Base-by-base conservation (phyloP, 306 rosid genomes). In the Albizia julibrissin region DNA sequence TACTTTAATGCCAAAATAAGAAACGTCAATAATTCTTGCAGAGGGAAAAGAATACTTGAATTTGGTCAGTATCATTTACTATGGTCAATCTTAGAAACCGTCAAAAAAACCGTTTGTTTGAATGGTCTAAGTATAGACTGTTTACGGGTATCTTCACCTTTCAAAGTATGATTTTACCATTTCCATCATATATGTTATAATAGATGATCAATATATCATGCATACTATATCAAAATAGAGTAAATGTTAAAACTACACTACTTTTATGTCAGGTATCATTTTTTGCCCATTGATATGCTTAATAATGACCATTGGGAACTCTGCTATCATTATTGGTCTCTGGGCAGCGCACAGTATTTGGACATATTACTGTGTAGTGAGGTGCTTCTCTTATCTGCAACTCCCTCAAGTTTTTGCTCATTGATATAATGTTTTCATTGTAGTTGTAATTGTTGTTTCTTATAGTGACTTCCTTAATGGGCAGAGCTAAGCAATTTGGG, bases 401-500 rank as follows among this genome's bases (percentile, higher is more conserved):
- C 71, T 77, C 65, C 70, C 67, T 66, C 49, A 27, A 29, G 9
- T 58, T 80, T 44, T 58, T 54, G 61, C 69, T 81, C 18, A 26
- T 65, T 76, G 33, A 49, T 80, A 52, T 33, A 27, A 61, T 72
- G 22, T 2, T 75, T 64, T 80, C 37, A 40, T 70, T 27, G 24
- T 46, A 22, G 50, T 33, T 29, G 24, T 54, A 27, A 59, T 18
- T 77, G 72, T 79, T 68, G 67, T 72, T 82, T 74, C 54, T 82
- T 81, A 67, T 72, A 4, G 29, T 47, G 78, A 56, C 85, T 87
- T 80, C 82, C 59, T 61, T 68, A 69, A 77, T 31, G 75, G 64
- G 72, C 91, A 96, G 99, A 68, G 90, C 98, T 64, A 89, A 89
- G 85, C 87, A 74, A 81, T 81, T 91, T 43, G 98, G 99, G 58